Evolutionary conservation across 2,329 filamentous ascomycete genomes (phyloP).

Genomic region (Curvularia hawaiiensis): DNA sequence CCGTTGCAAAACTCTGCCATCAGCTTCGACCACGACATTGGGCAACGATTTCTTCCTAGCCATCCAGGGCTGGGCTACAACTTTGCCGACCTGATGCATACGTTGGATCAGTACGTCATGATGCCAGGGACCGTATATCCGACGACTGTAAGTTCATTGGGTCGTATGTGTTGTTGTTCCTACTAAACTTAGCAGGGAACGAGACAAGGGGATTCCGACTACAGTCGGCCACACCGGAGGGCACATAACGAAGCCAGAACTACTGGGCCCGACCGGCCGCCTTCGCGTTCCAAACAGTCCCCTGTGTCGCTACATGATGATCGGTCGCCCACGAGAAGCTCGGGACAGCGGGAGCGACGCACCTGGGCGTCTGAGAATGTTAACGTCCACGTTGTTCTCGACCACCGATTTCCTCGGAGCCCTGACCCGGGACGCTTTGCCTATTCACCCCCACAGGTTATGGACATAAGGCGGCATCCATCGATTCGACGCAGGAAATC

Average conservation of each 20-base stretch:
- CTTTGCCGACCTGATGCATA: constrained; percentile 49
- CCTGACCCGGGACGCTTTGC: constrained; percentile 28
- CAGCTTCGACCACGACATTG: constrained; percentile 51
- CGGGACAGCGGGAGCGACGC: constrained; percentile 14
- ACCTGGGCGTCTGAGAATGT: constrained; percentile 35
- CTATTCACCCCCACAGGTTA: constrained; percentile 22
- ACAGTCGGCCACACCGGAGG: constrained; percentile 4
- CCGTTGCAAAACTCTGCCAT: constrained; percentile 46
- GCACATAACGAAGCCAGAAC: constrained; percentile 9
- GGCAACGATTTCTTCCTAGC: constrained; percentile 51
- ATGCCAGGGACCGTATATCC: constrained; percentile 53
- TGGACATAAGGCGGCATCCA: constrained; percentile 23
- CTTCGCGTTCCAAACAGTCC: constrained; percentile 9
- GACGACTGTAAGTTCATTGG: constrained; percentile 24
- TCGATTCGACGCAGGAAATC: constrained; percentile 35
- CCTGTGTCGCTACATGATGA: constrained; percentile 11
- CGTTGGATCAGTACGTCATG: constrained; percentile 53
- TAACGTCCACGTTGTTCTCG: constrained; percentile 37
- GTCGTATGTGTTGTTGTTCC: background rate
- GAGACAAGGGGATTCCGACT: constrained; percentile 8
- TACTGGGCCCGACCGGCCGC: constrained; percentile 12
- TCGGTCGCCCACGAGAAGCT: constrained; percentile 7
- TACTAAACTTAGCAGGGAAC: constrained; percentile 15
- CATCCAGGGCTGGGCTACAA: constrained; percentile 50
- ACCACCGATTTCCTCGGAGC: constrained; percentile 26